Percentiles rank a stretch among this genome's conserved stretches.
Conservation (phyloP, 2,329 filamentous ascomycete species). For the Grosmannia penicillata region DNA sequence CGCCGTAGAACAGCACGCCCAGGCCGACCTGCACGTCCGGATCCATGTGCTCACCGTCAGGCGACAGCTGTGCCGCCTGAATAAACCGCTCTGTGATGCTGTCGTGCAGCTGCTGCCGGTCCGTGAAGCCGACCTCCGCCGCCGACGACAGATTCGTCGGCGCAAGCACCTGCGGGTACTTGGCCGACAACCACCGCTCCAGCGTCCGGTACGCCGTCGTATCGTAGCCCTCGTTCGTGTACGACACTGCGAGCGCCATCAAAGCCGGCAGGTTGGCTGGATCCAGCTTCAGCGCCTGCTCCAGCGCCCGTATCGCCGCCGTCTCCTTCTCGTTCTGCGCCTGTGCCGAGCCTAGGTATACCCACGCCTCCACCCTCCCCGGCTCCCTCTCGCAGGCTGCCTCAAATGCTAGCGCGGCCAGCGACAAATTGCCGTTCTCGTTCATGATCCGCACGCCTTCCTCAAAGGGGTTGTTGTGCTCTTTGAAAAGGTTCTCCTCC, state of each 20-base stretch:
- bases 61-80: conserved; percentile 77
- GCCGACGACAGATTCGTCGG: conserved; percentile 57
- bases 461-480: conserved; percentile 72
- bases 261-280: conserved; percentile 75
- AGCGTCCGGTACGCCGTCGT: conserved; percentile 91
- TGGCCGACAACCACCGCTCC: conserved; percentile 91
- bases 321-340: conserved; percentile 98
- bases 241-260: conserved; percentile 91
- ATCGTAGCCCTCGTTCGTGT: conserved; percentile 98
- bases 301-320: conserved; percentile 83
- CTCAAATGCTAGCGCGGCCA: conserved; percentile 90
- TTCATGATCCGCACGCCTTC: conserved; percentile 89
- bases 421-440: conserved; percentile 82
- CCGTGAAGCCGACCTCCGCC: conserved; percentile 85
- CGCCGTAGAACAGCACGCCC: conserved; percentile 93
- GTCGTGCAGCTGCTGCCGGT: conserved; percentile 77
- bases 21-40: conserved; percentile 95
- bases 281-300: conserved; percentile 80
- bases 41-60: conserved; percentile 89
- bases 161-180: conserved; percentile 73
- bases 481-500: conserved; percentile 77
- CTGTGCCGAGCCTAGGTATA: conserved; percentile 78
- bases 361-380: conserved; percentile 84
- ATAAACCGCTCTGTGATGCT: conserved; percentile 88
- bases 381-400: conserved; percentile 85